A percentile compares a stretch with the other conserved stretches of the same genome.
phyloP scores from a whole-genome alignment of 202 grass and related monocot species.

The Brachypodium distachyon region DNA sequence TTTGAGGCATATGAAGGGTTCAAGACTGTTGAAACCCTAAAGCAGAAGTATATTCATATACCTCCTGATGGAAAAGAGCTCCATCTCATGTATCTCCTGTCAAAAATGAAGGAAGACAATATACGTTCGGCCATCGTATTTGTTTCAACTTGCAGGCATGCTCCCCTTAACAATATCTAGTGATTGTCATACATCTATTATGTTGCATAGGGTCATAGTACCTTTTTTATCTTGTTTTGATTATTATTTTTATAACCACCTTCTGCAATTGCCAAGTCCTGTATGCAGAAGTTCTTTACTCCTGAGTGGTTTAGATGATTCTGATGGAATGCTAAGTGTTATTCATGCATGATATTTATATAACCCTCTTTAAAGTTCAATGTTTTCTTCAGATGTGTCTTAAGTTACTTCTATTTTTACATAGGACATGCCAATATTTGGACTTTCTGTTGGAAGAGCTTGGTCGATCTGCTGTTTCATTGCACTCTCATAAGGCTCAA shows the following conservation, averaged over 20 bases:
- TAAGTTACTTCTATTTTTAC: slow-evolving; percentile 14
- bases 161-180: not conserved
- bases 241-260: not conserved
- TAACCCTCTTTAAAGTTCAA: not conserved
- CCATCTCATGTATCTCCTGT: slow-evolving; percentile 72
- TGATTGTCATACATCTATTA: not conserved
- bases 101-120: slow-evolving; percentile 49
- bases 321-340: not conserved
- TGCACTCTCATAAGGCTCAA: slow-evolving; percentile 88
- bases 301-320: not conserved
- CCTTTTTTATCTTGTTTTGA: not conserved
- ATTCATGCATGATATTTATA: not conserved
- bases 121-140: slow-evolving; percentile 77
- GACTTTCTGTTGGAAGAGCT: slow-evolving; percentile 77
- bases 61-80: slow-evolving; percentile 70
- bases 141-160: slow-evolving; percentile 79
- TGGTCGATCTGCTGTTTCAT: slow-evolving; percentile 52
- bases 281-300: not conserved
- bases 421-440: slow-evolving; percentile 67
- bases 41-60: slow-evolving; percentile 59
- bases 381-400: not conserved
- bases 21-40: slow-evolving; percentile 83
- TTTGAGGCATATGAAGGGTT: slow-evolving; percentile 89
- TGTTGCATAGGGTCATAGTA: not conserved
- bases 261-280: not conserved